phyloP scores from a whole-genome alignment of 2,329 filamentous ascomycete genomes.

The Curvularia sp. region DNA sequence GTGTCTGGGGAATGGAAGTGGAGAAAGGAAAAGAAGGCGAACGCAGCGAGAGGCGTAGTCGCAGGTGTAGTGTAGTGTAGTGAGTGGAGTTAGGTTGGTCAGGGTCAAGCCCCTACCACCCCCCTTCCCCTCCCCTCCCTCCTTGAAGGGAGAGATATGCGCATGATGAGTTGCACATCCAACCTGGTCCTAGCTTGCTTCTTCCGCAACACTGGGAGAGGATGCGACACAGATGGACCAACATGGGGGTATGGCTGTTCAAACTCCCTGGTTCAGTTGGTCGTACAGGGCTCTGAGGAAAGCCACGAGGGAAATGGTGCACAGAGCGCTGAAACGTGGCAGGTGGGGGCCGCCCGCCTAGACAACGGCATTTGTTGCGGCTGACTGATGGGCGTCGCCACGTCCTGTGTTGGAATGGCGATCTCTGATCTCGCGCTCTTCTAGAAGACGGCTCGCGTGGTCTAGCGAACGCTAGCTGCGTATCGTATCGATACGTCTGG shows the following conservation, averaged over 20 bases:
- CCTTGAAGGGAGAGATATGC: conserved; percentile 8
- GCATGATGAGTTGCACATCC: conserved; percentile 15
- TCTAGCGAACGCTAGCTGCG: too few relatives aligned
- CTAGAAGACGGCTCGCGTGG: too few relatives aligned
- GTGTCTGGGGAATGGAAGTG: background rate
- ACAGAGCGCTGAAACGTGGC: too few relatives aligned
- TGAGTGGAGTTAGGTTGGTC: conserved; percentile 8
- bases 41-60: background rate
- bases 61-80: background rate
- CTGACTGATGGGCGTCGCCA: too few relatives aligned
- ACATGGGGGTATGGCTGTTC: background rate
- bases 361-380: too few relatives aligned
- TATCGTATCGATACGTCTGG: too few relatives aligned
- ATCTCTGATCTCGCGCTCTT: too few relatives aligned
- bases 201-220: background rate
- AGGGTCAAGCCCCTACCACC: conserved; percentile 4
- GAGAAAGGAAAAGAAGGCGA: background rate
- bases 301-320: too few relatives aligned
- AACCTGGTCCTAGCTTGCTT: conserved; percentile 12
- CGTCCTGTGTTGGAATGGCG: too few relatives aligned
- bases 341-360: too few relatives aligned
- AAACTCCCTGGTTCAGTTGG: too few relatives aligned
- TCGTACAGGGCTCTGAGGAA: too few relatives aligned
- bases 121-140: background rate
- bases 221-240: background rate